Evolutionary conservation across 1,139 yeast species (phyloP).

Genomic region (Saccharomyces hybrid): DNA sequence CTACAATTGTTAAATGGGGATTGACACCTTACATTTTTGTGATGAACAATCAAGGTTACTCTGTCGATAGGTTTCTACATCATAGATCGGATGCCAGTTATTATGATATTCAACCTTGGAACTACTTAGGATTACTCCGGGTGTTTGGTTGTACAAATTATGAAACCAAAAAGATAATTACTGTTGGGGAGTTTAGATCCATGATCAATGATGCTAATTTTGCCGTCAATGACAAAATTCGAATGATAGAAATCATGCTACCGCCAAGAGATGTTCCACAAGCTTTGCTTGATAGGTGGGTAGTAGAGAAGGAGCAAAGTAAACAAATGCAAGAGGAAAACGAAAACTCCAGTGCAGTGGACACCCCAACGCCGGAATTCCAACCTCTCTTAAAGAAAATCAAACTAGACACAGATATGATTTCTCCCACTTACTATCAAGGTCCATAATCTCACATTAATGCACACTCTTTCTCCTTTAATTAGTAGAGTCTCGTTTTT

Average conservation of each 20-base stretch:
- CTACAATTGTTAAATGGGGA: constrained; percentile 71
- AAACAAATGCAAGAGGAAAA: not conserved
- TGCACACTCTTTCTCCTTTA: not conserved
- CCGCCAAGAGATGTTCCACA: constrained; percentile 78
- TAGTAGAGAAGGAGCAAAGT: constrained; percentile 14
- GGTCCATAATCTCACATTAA: not conserved
- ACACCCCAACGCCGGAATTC: not conserved
- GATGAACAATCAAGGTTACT: constrained; percentile 78
- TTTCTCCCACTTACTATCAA: not conserved
- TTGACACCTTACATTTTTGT: constrained; percentile 72
- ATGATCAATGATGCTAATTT: constrained; percentile 42
- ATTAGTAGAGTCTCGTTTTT: too few relatives aligned
- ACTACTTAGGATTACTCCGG: constrained; percentile 56
- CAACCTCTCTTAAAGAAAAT: not conserved
- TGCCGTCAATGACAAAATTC: constrained; percentile 51
- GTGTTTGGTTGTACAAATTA: constrained; percentile 61
- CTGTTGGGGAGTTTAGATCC: constrained; percentile 40
- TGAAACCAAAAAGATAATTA: constrained; percentile 51
- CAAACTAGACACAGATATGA: not conserved
- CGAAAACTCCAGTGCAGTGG: constrained; percentile 2
- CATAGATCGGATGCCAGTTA: constrained; percentile 56
- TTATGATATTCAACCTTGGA: constrained; percentile 80
- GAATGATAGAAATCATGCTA: constrained; percentile 70
- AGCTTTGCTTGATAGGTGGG: constrained; percentile 56
- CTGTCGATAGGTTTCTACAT: constrained; percentile 79